A percentile compares a stretch with the other conserved stretches of the same genome.
These are phyloP conservation scores for Tetraselmis striata DNA, from an alignment of 139 green algal genomes.

Conservation along the genomic window DNA sequence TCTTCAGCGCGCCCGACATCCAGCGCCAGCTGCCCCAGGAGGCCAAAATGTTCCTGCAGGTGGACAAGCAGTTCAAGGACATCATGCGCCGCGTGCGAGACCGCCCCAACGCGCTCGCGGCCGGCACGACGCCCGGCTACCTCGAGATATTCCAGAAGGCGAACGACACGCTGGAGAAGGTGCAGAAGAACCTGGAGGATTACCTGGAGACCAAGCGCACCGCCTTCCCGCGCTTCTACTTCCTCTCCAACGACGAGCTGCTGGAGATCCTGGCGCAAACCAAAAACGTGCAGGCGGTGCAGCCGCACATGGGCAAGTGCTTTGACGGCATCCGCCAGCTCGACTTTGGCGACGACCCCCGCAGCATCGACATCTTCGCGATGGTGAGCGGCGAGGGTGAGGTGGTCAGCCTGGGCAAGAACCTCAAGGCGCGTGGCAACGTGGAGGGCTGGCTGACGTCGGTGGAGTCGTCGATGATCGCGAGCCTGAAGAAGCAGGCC, in stretches of 20 bases:
- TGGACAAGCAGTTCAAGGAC: slow-evolving; percentile 75
- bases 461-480: slow-evolving; percentile 66
- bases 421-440: slow-evolving; percentile 60
- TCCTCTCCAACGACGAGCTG: slow-evolving; percentile 36
- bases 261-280: slow-evolving; percentile 23
- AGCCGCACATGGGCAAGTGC: slow-evolving; percentile 40
- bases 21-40: slow-evolving; percentile 30
- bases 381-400: slow-evolving; percentile 74
- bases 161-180: slow-evolving; percentile 16
- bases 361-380: slow-evolving; percentile 66
- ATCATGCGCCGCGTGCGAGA: slow-evolving; percentile 54
- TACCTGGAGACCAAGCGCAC: slow-evolving; percentile 16
- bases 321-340: slow-evolving; percentile 32
- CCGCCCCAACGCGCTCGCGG: background rate
- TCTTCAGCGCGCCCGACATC: slow-evolving; percentile 32
- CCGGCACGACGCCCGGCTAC: slow-evolving; percentile 1
- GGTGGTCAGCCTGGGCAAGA: slow-evolving; percentile 67
- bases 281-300: slow-evolving; percentile 14
- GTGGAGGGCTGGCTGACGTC: slow-evolving; percentile 77
- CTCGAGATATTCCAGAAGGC: slow-evolving; percentile 24
- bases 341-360: slow-evolving; percentile 69
- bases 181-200: slow-evolving; percentile 12
- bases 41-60: slow-evolving; percentile 14
- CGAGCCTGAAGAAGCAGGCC: slow-evolving; percentile 47
- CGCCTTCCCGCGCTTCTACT: slow-evolving; percentile 21